Base-by-base conservation (phyloP, 768 basidiomycete genomes). In the Pisolithus tinctorius region DNA sequence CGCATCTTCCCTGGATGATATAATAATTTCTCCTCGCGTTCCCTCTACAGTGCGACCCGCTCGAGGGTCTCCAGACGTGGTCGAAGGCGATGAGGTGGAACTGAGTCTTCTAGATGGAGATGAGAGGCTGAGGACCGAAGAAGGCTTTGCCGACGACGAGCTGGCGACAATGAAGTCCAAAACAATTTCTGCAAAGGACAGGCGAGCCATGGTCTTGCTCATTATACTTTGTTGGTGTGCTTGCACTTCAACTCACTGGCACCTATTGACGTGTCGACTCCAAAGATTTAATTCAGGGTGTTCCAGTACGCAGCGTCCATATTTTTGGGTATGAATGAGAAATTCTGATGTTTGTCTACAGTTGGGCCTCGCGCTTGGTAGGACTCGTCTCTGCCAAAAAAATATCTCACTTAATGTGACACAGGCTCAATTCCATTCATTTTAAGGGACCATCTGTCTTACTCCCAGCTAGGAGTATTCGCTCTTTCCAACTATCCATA, bases 341-440 rank as follows among this genome's bases (percentile, higher is more conserved):
- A 45, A 17, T 51, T 41, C 41, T 45, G 46, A 45, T 27, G 7
- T 17, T 44, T 42, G 31, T 27, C 25, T 42, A 27, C 56, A 91
- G 88, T 65, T 91, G 55, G 93, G 94, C 27, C 83, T 98, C 52
- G 94, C 95, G 37, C 79, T 98, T 50, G 88, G 88, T 88, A 62
- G 52, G 73, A 57, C 20, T 23, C 34, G 48, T 41, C 17, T 43
- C 41, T 39, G 30, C 16, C 16, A 7, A 38, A 44, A 16, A 45
- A 31, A 29, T 47, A 34, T 47, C 36, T 53, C 49, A 53, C 38
- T 20, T 53, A 37, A 46, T 27, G 20, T 49, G 52, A 29, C 55
- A 17, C 49, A 90, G 95, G 96, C 57, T 97, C 95, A 37, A 81
- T 99, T 5, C 95, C 96, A 20, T 98, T 98, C 75, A 82, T 98